These are phyloP conservation scores for Lunularia cruciata DNA, from an alignment of 225 moss, liverwort and hornwort species.

Conservation along the genomic window DNA sequence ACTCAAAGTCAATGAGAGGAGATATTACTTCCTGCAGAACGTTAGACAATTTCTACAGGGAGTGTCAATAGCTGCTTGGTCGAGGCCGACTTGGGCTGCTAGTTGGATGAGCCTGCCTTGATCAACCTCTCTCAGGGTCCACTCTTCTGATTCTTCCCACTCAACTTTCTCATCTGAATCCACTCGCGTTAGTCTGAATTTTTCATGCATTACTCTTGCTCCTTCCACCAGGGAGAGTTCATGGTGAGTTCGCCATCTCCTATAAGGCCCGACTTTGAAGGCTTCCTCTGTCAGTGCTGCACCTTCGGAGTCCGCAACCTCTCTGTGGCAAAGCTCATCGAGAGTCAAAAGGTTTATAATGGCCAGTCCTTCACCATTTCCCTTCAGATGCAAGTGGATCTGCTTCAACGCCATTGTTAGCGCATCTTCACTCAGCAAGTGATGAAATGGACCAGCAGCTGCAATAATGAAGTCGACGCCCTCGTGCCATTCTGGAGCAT, in stretches of 20 bases:
- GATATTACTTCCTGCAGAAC: neutral
- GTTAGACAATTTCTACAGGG: neutral
- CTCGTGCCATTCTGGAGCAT: constrained; percentile 18
- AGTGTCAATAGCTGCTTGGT: no score
- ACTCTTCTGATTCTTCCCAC: constrained; percentile 19
- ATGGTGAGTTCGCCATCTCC: constrained; percentile 5
- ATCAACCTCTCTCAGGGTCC: constrained; percentile 15
- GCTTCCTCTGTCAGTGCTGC: neutral
- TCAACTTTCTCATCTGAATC: neutral
- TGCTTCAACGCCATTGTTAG: constrained; percentile 10
- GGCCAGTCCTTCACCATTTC: constrained; percentile 8
- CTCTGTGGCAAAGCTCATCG: constrained; percentile 3
- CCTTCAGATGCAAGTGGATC: constrained; percentile 16
- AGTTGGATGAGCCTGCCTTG: neutral
- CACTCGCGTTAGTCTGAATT: constrained; percentile 10
- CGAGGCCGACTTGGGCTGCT: constrained; percentile 5
- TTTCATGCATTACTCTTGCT: constrained; percentile 4
- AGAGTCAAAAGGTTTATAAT: constrained; percentile 6
- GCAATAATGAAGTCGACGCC: constrained; percentile 14
- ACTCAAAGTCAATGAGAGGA: neutral
- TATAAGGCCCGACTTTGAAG: constrained; percentile 16
- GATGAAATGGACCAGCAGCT: constrained; percentile 18
- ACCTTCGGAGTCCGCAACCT: neutral
- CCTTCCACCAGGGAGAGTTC: constrained; percentile 16
- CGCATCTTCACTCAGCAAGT: constrained; percentile 8